Conservation (phyloP, 768 basidiomycete genomes). For the Scleroderma bovista region DNA sequence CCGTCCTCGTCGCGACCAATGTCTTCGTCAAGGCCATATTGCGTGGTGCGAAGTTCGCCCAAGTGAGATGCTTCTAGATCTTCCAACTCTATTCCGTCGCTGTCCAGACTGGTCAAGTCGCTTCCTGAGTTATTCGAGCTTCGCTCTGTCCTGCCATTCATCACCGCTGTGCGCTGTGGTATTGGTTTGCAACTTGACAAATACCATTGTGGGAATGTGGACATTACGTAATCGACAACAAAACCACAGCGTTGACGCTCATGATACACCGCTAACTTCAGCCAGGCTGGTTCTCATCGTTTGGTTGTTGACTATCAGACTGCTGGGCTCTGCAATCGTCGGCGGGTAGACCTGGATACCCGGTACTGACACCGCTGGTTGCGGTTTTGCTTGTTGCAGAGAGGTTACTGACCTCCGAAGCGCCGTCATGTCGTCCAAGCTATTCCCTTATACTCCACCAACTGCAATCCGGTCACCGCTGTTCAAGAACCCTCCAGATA, state of each 20-base stretch:
- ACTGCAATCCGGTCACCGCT: slow-evolving; percentile 52
- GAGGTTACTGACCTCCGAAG: slow-evolving; percentile 15
- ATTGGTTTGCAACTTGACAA: background rate
- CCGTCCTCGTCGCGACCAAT: slow-evolving; percentile 37
- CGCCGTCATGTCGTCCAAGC: slow-evolving; percentile 55
- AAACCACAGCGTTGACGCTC: slow-evolving; percentile 22
- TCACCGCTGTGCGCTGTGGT: background rate
- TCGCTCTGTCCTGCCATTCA: slow-evolving; percentile 8
- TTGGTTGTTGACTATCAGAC: slow-evolving; percentile 14
- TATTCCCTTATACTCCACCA: slow-evolving; percentile 44
- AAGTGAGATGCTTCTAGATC: slow-evolving; percentile 20
- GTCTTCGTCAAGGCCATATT: slow-evolving; percentile 24
- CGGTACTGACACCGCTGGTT: slow-evolving; percentile 6
- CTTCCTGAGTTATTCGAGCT: background rate
- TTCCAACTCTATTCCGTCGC: slow-evolving; percentile 30
- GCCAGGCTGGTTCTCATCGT: slow-evolving; percentile 20
- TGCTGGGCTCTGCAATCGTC: slow-evolving; percentile 9
- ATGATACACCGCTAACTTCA: slow-evolving; percentile 24
- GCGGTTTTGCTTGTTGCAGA: slow-evolving; percentile 9
- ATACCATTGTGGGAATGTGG: slow-evolving; percentile 1
- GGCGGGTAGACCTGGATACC: slow-evolving; percentile 11
- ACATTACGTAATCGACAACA: slow-evolving; percentile 24
- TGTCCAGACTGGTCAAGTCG: background rate
- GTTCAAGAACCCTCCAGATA: slow-evolving; percentile 57
- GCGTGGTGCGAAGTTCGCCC: slow-evolving; percentile 12